Evolutionary conservation across 441 rosid species (phyloP).

Genomic region (Macaranga tanarius): DNA sequence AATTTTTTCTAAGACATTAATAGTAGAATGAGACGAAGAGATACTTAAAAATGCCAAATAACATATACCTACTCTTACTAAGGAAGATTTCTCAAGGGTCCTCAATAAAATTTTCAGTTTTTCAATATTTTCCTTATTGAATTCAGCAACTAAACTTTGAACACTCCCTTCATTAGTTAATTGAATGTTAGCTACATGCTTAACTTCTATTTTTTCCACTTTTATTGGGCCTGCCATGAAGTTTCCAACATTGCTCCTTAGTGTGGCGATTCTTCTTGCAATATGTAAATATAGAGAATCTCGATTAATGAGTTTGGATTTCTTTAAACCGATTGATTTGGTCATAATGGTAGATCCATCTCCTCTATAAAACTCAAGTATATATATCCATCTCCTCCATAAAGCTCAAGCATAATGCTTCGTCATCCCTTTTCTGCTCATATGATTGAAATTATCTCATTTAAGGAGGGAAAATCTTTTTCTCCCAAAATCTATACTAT

Average conservation of each 20-base stretch:
- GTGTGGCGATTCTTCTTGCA: neutral
- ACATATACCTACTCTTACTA: neutral
- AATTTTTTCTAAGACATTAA: neutral
- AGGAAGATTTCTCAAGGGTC: neutral
- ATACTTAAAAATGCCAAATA: neutral
- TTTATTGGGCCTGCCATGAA: slow-evolving; percentile 1
- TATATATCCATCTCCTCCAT: neutral
- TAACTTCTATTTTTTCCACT: neutral
- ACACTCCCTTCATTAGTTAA: neutral
- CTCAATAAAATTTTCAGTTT: neutral
- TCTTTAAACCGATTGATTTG: too few species aligned
- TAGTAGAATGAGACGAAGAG: too few species aligned
- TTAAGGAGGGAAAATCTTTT: neutral
- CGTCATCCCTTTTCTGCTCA: neutral
- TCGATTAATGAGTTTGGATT: neutral
- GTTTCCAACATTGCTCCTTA: neutral
- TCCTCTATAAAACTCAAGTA: neutral
- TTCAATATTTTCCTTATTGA: neutral
- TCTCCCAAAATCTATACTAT: neutral
- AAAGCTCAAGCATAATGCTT: neutral
- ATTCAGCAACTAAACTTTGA: neutral
- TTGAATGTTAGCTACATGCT: neutral
- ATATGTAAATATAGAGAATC: neutral
- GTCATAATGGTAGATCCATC: neutral
- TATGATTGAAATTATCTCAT: neutral